Evolutionary conservation across 2,329 filamentous ascomycete genomes (phyloP).

Genomic region (Ilyonectria mors-panacis): DNA sequence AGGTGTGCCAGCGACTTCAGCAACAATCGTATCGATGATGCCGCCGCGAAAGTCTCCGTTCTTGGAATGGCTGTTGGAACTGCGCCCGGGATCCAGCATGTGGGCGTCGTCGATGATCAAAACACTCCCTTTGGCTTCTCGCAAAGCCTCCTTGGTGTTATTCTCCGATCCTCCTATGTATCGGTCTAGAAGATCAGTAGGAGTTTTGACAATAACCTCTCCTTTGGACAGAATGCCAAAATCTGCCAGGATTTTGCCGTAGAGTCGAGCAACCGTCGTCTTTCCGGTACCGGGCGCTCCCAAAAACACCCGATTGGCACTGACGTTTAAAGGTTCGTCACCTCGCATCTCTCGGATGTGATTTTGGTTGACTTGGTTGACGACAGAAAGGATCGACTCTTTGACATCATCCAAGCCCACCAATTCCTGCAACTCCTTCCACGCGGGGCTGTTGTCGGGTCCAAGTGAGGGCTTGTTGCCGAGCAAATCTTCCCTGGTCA

Average conservation of each 20-base stretch:
- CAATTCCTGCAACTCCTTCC: constrained; percentile 70
- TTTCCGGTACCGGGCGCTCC: constrained; percentile 82
- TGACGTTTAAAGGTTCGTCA: constrained; percentile 68
- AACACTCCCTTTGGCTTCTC: constrained; percentile 77
- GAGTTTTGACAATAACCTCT: constrained; percentile 78
- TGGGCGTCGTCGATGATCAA: constrained; percentile 86
- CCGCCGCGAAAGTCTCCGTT: constrained; percentile 69
- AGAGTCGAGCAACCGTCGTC: constrained; percentile 80
- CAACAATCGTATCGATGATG: constrained; percentile 82
- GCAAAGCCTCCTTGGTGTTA: constrained; percentile 79
- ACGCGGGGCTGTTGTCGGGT: constrained; percentile 67
- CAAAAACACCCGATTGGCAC: constrained; percentile 78
- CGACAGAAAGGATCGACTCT: constrained; percentile 57
- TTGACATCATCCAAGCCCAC: constrained; percentile 75
- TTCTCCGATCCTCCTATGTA: constrained; percentile 77
- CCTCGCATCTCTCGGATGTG: constrained; percentile 76
- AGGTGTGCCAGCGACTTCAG: constrained; percentile 78
- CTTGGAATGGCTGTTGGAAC: constrained; percentile 50
- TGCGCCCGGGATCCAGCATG: constrained; percentile 66
- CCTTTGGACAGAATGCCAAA: constrained; percentile 69
- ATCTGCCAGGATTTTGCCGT: constrained; percentile 77
- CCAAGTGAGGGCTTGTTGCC: constrained; percentile 74
- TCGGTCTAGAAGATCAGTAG: constrained; percentile 78
- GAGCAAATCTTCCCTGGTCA: constrained; percentile 76
- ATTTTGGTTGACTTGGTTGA: constrained; percentile 71